phyloP scores from a whole-genome alignment of 306 rosid species.

The Urtica urens region DNA sequence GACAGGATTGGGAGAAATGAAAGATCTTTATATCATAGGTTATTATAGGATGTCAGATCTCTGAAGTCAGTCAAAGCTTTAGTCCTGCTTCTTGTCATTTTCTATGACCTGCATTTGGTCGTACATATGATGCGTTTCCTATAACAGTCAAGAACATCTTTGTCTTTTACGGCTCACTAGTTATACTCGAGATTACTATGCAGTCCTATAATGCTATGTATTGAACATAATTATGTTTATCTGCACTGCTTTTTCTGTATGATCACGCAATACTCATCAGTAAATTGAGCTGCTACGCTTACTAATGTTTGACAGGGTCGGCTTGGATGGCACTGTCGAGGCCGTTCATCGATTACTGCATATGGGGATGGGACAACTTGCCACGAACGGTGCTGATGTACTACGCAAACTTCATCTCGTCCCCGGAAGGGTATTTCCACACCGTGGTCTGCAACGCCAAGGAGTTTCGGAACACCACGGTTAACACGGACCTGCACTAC shows the following conservation, averaged over 20 bases:
- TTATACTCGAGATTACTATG: no score
- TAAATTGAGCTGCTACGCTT: no score
- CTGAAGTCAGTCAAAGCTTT: neutral
- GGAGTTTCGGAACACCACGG: constrained; percentile 89
- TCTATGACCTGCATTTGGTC: neutral
- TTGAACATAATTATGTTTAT: no score
- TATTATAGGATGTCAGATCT: neutral
- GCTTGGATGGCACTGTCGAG: constrained; percentile 98
- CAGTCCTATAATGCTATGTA: no score
- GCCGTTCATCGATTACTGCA: constrained; percentile 78
- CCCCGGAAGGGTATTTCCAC: constrained; percentile 97
- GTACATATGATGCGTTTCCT: no score
- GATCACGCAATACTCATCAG: no score
- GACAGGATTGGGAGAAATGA: neutral
- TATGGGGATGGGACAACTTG: constrained; percentile 99
- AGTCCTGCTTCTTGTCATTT: neutral
- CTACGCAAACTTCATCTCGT: constrained; percentile 82
- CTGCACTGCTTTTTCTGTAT: no score
- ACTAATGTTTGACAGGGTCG: constrained; percentile 46
- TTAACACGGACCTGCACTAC: constrained; percentile 84
- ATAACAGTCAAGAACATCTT: no score
- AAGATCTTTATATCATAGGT: neutral
- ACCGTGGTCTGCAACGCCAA: constrained; percentile 90
- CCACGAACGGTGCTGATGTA: constrained; percentile 94
- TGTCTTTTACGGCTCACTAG: no score